These are phyloP conservation scores for Pichia californica DNA, from an alignment of 805 yeast species.

Conservation along the genomic window DNA sequence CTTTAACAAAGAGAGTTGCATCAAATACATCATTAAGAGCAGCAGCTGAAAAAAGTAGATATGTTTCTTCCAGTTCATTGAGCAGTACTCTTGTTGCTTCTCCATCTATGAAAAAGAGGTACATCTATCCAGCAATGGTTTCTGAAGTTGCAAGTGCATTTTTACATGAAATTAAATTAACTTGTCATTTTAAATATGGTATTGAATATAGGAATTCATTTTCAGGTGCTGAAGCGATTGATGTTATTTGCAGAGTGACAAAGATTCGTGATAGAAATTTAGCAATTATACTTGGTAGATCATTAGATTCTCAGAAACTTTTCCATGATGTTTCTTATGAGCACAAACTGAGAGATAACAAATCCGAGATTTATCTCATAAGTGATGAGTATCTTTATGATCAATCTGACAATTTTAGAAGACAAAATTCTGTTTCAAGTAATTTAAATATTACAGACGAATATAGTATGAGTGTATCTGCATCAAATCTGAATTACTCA, in stretches of 20 bases:
- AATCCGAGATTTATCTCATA: conserved; percentile 82
- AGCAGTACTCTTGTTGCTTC: conserved; percentile 41
- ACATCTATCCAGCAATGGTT: conserved; percentile 82
- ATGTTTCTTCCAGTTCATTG: conserved; percentile 21
- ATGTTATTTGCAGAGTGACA: conserved; percentile 76
- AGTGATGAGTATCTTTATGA: conserved; percentile 41
- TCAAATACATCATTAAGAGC: conserved; percentile 27
- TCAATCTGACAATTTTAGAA: conserved; percentile 14
- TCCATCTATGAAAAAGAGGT: conserved; percentile 25
- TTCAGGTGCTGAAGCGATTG: conserved; percentile 92
- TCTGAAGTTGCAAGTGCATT: conserved; percentile 80
- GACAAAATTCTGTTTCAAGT: conserved; percentile 26
- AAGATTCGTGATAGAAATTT: conserved; percentile 87
- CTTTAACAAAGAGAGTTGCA: conserved; percentile 35
- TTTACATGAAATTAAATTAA: conserved; percentile 59
- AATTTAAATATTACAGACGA: conserved; percentile 15
- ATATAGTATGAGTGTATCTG: conserved; percentile 1
- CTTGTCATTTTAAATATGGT: conserved; percentile 84
- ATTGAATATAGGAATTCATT: conserved; percentile 88
- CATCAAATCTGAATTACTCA: conserved; percentile 2
- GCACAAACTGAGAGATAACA: conserved; percentile 84
- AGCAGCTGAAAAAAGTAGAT: conserved; percentile 27
- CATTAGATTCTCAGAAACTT: conserved; percentile 88
- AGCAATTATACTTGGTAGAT: conserved; percentile 82
- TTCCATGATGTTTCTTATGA: conserved; percentile 95